These are phyloP conservation scores for Penicillium sp. DNA, from an alignment of 2,329 filamentous ascomycete species.

Conservation along the genomic window DNA sequence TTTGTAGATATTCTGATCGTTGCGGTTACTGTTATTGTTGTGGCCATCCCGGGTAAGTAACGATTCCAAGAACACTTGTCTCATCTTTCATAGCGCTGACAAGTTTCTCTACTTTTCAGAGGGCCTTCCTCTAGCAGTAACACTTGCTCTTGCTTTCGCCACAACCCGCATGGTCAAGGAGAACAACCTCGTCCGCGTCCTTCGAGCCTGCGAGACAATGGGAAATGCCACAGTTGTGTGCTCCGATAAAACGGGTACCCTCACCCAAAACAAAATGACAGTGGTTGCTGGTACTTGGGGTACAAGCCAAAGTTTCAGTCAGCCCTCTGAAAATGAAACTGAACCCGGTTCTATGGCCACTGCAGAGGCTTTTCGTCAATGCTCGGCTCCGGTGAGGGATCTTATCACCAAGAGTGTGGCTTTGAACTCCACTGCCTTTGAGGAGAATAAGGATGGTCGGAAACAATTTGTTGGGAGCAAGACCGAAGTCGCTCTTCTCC, in stretches of 20 bases:
- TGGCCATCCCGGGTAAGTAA: slow-evolving; percentile 62
- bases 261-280: slow-evolving; percentile 73
- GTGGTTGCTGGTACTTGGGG: slow-evolving; percentile 71
- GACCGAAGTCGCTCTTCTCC: slow-evolving; percentile 72
- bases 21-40: slow-evolving; percentile 75
- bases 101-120: slow-evolving; percentile 44
- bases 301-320: slow-evolving; percentile 55
- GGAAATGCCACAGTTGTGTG: slow-evolving; percentile 77
- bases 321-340: slow-evolving; percentile 28
- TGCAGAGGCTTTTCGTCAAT: slow-evolving; percentile 31
- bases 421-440: slow-evolving; percentile 67
- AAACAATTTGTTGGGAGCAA: slow-evolving; percentile 71
- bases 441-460: slow-evolving; percentile 66
- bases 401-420: slow-evolving; percentile 44
- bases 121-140: slow-evolving; percentile 74
- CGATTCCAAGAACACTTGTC: slow-evolving; percentile 35
- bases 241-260: slow-evolving; percentile 73
- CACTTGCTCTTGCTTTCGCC: slow-evolving; percentile 71
- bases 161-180: slow-evolving; percentile 74
- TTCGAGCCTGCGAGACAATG: slow-evolving; percentile 79
- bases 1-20: slow-evolving; percentile 76
- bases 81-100: not conserved
- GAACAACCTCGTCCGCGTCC: slow-evolving; percentile 71
- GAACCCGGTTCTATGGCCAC: slow-evolving; percentile 18
- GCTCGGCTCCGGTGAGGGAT: slow-evolving; percentile 33